Base-by-base conservation (phyloP, 148 eudicot species). In the Arbutus unedo region DNA sequence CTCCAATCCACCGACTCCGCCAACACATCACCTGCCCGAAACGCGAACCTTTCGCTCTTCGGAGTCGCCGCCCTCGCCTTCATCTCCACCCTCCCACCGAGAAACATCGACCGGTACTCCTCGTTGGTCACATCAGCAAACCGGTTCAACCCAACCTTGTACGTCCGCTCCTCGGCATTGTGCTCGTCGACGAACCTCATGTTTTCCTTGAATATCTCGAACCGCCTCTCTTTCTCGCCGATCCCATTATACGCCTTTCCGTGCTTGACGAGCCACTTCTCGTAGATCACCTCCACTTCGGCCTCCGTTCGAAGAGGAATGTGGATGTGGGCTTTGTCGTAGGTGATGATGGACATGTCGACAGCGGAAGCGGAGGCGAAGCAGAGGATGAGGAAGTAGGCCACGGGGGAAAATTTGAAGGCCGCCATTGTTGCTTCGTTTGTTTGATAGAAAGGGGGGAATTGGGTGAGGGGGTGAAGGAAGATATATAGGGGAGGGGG, bases 121-220 rank as follows among this genome's bases (percentile, higher is more conserved):
- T 95, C 96, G 51, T 95, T 93, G 9, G 88, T 92, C 89, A 96
- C 74, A 87, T 92, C 96, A 5, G 98, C 94, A 68, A 95, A 93
- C 87, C 83, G 83, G 74, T 91, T 96, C 67, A 93, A 79, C 62
- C 96, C 93, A 11, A 93, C 68, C 81, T 87, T 90, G 25, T 85
- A 96, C 15, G 85, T 64, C 72, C 79, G 75, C 25, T 80, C 74
- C 59, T 59, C 88, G 14, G 81, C 80, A 55, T 91, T 92, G 72
- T 89, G 91, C 15, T 88, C 90, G 23, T 92, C 90, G 57, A 92
- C 81, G 47, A 86, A 90, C 86, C 74, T 82, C 67, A 92, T 19
- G 68, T 95, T 93, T 21, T 92, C 94, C 86, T 90, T 92, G 44
- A 95, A 95, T 59, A 93, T 86, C 88, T 90, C 72, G 79, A 93